Evolutionary conservation across 352 stramenopile species (phyloP).

Genomic region (Phytophthora ohioensis): DNA sequence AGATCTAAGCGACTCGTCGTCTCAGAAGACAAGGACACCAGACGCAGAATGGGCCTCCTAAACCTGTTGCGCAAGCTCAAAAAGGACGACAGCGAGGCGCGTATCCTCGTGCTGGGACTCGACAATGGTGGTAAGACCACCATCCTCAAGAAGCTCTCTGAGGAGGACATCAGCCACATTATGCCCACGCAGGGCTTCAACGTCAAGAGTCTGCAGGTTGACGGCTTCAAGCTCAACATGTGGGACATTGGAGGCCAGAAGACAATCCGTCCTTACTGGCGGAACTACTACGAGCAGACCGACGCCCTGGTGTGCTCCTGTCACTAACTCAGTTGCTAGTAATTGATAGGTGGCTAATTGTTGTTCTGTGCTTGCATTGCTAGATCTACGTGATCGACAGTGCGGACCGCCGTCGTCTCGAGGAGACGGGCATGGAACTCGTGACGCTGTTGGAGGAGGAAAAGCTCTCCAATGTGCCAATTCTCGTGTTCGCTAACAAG

Average conservation of each 20-base stretch:
- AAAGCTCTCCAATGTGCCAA: conserved; percentile 92
- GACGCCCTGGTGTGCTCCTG: conserved; percentile 81
- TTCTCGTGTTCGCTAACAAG: conserved; percentile 98
- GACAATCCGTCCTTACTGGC: conserved; percentile 98
- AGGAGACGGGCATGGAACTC: conserved; percentile 95
- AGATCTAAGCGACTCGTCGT: conserved; percentile 34
- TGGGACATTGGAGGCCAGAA: conserved; percentile 99
- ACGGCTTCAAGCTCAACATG: conserved; percentile 98
- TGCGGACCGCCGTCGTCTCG: conserved; percentile 91
- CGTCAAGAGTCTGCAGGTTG: conserved; percentile 96
- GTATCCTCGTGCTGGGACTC: conserved; percentile 95
- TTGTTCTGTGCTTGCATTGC: conserved; percentile 1
- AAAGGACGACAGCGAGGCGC: conserved; percentile 93
- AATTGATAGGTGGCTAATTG: conserved; percentile 2
- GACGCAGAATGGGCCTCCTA: conserved; percentile 89
- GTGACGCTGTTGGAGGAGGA: conserved; percentile 94
- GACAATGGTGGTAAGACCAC: conserved; percentile 98
- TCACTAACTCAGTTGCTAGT: background rate
- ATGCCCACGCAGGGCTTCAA: conserved; percentile 97
- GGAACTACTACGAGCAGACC: conserved; percentile 99
- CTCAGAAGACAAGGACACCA: conserved; percentile 6
- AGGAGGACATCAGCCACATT: conserved; percentile 95
- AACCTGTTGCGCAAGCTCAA: conserved; percentile 97
- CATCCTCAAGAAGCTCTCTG: conserved; percentile 96
- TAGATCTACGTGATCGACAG: conserved; percentile 97